A percentile compares a stretch with the other conserved stretches of the same genome.
phyloP scores from a whole-genome alignment of 768 basidiomycete species.

The Coprinopsis cinerea region DNA sequence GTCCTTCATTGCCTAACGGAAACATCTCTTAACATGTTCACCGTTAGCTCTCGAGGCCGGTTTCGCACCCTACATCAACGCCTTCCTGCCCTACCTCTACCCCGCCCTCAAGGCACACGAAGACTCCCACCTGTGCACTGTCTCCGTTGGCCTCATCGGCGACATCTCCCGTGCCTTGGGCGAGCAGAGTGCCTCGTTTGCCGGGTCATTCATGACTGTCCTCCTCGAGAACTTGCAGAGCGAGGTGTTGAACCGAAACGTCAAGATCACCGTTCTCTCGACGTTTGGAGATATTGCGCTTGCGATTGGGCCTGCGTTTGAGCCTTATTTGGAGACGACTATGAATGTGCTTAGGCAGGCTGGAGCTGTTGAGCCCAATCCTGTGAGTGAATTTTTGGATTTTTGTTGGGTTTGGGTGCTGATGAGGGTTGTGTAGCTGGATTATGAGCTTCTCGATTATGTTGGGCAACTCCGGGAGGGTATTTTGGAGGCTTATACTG shows the following conservation, averaged over 20 bases:
- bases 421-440: slow-evolving; percentile 40
- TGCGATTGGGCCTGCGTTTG: slow-evolving; percentile 81
- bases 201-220: slow-evolving; percentile 85
- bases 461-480: slow-evolving; percentile 86
- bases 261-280: slow-evolving; percentile 94
- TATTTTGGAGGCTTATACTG: slow-evolving; percentile 95
- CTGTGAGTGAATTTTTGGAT: slow-evolving; percentile 42
- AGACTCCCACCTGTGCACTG: slow-evolving; percentile 92
- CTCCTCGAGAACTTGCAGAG: slow-evolving; percentile 88
- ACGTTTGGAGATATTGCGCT: slow-evolving; percentile 97
- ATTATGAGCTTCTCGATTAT: slow-evolving; percentile 90
- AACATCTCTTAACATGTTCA: not conserved
- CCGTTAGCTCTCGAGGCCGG: slow-evolving; percentile 58
- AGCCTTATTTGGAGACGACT: slow-evolving; percentile 84
- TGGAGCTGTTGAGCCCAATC: slow-evolving; percentile 80
- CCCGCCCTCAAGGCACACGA: slow-evolving; percentile 89
- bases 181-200: slow-evolving; percentile 77
- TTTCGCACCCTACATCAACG: slow-evolving; percentile 78
- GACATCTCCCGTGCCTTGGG: slow-evolving; percentile 95
- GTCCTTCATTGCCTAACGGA: slow-evolving; percentile 11
- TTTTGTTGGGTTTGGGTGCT: slow-evolving; percentile 8
- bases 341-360: slow-evolving; percentile 92
- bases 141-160: slow-evolving; percentile 92
- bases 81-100: slow-evolving; percentile 83
- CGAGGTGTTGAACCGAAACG: slow-evolving; percentile 84